Evolutionary conservation across 1,139 yeast species (phyloP), one percentile per base, ranked within the genome.

Genomic region (Geotrichum citri-aurantii): DNA sequence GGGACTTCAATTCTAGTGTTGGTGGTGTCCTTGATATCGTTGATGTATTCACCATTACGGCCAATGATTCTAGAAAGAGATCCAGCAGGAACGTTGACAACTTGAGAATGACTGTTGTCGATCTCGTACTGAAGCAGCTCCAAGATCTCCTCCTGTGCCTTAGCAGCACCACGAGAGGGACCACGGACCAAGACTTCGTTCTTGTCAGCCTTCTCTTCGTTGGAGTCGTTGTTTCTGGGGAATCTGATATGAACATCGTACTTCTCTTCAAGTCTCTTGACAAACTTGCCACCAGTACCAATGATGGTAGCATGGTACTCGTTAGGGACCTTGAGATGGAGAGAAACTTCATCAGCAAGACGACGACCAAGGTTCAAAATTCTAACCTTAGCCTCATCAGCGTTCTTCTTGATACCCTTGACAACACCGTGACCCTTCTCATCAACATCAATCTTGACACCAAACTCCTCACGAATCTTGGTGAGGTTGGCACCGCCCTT

Each of bases 11-110:
- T 83, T 65, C 87, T 87, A 57, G 91, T 84, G 62, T 93, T 95
- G 58, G 86, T 80, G 54, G 85, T 89, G 64, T 86, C 95, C 65
- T 90, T 83, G 61, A 95, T 85, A 69, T 88, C 91, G 63, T 85
- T 88, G 67, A 95, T 88, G 61, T 81, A 82, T 65, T 88, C 95
- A 71, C 98, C 98, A 61, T 81, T 79, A 69, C 87, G 89, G 69
- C 99, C 99, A 71, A 95, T 91, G 60, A 95, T 85, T 70, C 92
- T 81, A 19, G 97, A 80, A 63, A 92, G 80, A 24, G 92, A 86
- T 65, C 80, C 82, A 50, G 79, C 73, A 51, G 97, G 95, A 58
- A 95, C 85, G 55, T 76, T 73, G 56, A 93, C 69, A 23, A 77
- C 74, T 66, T 83, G 80, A 62, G 82, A 80, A 74, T 83, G 83